These are phyloP conservation scores for Adansonia madagascariensis DNA, from an alignment of 441 rosid genomes.

Conservation along the genomic window DNA sequence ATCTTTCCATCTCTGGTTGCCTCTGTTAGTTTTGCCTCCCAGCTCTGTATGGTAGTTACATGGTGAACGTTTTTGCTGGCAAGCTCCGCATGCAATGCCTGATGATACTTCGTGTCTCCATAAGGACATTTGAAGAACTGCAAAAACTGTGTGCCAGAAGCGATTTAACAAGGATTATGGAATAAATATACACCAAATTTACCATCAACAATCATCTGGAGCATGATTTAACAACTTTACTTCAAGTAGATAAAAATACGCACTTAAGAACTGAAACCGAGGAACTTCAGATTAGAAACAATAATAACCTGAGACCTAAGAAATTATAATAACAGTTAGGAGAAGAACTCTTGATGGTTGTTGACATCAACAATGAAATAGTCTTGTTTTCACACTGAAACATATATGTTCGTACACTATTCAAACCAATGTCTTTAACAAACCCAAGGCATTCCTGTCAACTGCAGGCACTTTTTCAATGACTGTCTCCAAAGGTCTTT, in stretches of 20 bases:
- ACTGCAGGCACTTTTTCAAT: not conserved
- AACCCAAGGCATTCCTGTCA: not conserved
- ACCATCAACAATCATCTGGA: not conserved
- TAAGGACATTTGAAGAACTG: not conserved
- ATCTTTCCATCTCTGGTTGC: slow-evolving; percentile 49
- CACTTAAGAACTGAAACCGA: not conserved
- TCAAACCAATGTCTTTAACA: not conserved
- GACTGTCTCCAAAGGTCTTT: not conserved
- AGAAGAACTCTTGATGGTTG: not conserved
- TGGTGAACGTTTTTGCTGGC: slow-evolving; percentile 45
- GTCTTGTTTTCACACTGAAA: not conserved
- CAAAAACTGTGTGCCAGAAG: slow-evolving; percentile 8
- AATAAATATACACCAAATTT: not conserved
- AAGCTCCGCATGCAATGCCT: slow-evolving; percentile 32
- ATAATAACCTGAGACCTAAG: not conserved
- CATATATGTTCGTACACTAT: not conserved
- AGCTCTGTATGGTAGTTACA: slow-evolving; percentile 44
- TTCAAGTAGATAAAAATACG: not conserved
- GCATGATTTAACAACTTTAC: not conserved
- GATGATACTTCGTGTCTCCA: slow-evolving; percentile 20
- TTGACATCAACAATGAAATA: not conserved
- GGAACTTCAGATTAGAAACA: too few species aligned
- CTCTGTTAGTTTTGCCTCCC: slow-evolving; percentile 61
- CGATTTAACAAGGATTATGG: slow-evolving; percentile 5
- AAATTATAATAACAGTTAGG: not conserved